A percentile compares a stretch with the other conserved stretches of the same genome.
Conservation (phyloP, 2,329 filamentous ascomycete genomes). For the Fusarium drepaniforme region DNA sequence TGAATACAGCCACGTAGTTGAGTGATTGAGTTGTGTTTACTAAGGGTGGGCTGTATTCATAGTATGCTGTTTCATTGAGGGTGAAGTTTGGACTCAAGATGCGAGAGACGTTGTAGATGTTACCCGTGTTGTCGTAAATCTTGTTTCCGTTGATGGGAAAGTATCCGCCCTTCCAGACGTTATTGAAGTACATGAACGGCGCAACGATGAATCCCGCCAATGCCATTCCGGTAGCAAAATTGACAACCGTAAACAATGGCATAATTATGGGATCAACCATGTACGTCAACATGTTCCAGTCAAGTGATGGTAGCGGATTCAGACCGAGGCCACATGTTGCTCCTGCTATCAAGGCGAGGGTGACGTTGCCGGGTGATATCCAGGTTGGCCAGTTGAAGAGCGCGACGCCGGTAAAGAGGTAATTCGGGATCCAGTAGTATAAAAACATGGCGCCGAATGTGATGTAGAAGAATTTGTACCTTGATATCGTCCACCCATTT, state of each 20-base stretch:
- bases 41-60: slow-evolving; percentile 64
- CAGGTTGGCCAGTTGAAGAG: slow-evolving; percentile 64
- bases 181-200: slow-evolving; percentile 61
- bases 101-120: slow-evolving; percentile 61
- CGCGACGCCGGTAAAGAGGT: slow-evolving; percentile 59
- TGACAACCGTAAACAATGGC: slow-evolving; percentile 46
- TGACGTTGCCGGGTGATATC: slow-evolving; percentile 58
- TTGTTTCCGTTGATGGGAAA: slow-evolving; percentile 67
- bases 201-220: slow-evolving; percentile 65
- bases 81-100: slow-evolving; percentile 63
- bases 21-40: slow-evolving; percentile 58
- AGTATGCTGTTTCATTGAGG: slow-evolving; percentile 65
- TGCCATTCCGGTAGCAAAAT: slow-evolving; percentile 52
- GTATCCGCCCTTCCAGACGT: slow-evolving; percentile 63
- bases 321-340: slow-evolving; percentile 53
- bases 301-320: slow-evolving; percentile 54
- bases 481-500: slow-evolving; percentile 39
- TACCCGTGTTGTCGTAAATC: slow-evolving; percentile 68
- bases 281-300: slow-evolving; percentile 53
- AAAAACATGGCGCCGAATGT: slow-evolving; percentile 60
- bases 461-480: slow-evolving; percentile 57
- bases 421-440: slow-evolving; percentile 65
- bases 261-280: slow-evolving; percentile 48
- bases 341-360: slow-evolving; percentile 50
- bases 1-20: slow-evolving; percentile 48